These are phyloP conservation scores for Calonectria honghensis DNA, from an alignment of 2,329 filamentous ascomycete genomes.

Conservation along the genomic window DNA sequence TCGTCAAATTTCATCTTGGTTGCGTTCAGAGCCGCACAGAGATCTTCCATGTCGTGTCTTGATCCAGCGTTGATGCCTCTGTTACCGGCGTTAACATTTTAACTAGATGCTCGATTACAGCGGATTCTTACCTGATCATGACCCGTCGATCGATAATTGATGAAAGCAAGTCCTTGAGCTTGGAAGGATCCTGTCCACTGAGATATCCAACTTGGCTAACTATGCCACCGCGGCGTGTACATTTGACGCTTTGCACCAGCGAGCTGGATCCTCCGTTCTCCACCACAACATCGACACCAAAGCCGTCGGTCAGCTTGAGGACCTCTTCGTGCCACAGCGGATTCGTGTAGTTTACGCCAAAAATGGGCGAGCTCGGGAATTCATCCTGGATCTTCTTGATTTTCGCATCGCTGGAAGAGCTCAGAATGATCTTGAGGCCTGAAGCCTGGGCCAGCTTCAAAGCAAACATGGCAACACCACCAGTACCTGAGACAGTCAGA, in stretches of 20 bases:
- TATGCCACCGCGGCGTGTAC: conserved; percentile 63
- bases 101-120: not conserved
- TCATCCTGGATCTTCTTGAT: conserved; percentile 64
- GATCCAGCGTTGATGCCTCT: conserved; percentile 64
- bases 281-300: conserved; percentile 70
- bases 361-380: conserved; percentile 63
- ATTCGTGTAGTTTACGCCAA: conserved; percentile 70
- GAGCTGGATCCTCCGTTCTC: conserved; percentile 63
- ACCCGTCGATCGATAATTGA: conserved; percentile 62
- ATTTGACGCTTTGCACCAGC: conserved; percentile 62
- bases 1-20: conserved; percentile 61
- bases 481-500: conserved; percentile 57
- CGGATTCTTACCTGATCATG: conserved; percentile 52
- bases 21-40: conserved; percentile 59
- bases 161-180: conserved; percentile 60
- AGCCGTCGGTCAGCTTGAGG: conserved; percentile 62
- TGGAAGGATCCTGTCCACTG: conserved; percentile 53
- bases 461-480: conserved; percentile 62
- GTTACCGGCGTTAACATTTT: conserved; percentile 2
- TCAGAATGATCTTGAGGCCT: conserved; percentile 70
- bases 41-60: conserved; percentile 62
- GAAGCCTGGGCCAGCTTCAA: conserved; percentile 69
- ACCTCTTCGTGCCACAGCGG: conserved; percentile 68
- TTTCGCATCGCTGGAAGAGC: conserved; percentile 71
- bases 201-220: conserved; percentile 67